Base-by-base conservation (phyloP, 129 eudicot genomes). In the Escallonia herrerae region DNA sequence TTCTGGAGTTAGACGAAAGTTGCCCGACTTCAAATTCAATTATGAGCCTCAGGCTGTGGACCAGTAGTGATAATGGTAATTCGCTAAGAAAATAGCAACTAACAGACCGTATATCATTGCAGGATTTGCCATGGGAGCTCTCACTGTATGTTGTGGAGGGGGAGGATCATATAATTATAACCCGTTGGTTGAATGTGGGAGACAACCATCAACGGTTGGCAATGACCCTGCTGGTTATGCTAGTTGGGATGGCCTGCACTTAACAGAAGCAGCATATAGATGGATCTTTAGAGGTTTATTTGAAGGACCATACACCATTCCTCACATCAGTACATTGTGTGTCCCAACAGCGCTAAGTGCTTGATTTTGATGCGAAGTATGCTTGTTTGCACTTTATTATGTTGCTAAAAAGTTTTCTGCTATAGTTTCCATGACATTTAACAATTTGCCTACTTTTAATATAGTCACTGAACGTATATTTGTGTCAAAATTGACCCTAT, bases 221-320 rank as follows among this genome's bases (percentile, higher is more conserved):
- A 60, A 61, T 14, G 55, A 73, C 15, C 83, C 83, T 3, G 42
- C 74, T 42, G 15, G 43, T 3, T 68, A 62, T 59, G 79, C 56
- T 51, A 74, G 56, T 53, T 79, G 83, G 83, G 83, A 79, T 46
- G 83, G 83, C 1, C 8, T 67, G 37, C 83, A 78, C 43, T 57
- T 78, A 11, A 78, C 83, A 4, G 83, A 78, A 15, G 79, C 72
- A 12, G 71, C 75, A 12, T 72, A 78, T 41, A 56, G 15, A 48
- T 63, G 38, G 59, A 72, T 78, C 4, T 72, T 69, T 3, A 60
- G 14, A 40, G 67, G 76, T 15, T 43, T 76, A 47, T 9, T 76
- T 40, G 55, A 76, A 40, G 80, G 80, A 62, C 65, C 75, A 0
- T 76, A 45, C 56, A 69, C 75, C 5, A 33, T 6, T 45, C 80